Evolutionary conservation across 2,329 filamentous ascomycete species (phyloP).

Genomic region (Juglanconis sp.): DNA sequence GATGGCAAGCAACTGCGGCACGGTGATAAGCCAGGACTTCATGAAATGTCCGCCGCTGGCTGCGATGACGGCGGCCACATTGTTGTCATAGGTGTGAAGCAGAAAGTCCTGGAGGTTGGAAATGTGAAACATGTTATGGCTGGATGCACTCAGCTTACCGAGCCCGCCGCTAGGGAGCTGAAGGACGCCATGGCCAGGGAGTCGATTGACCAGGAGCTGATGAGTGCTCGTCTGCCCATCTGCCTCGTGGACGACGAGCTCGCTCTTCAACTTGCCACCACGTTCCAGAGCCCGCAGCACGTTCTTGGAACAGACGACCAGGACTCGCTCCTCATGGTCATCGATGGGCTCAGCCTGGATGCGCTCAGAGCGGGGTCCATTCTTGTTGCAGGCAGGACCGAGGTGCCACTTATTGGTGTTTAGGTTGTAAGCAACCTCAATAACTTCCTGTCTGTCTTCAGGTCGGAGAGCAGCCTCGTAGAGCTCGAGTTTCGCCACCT

Average conservation of each 20-base stretch:
- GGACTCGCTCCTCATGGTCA: not conserved
- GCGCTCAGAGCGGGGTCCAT: not conserved
- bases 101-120: not conserved
- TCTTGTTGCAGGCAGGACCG: not conserved
- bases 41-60: not conserved
- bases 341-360: not conserved
- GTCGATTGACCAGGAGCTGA: not conserved
- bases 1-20: not conserved
- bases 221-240: not conserved
- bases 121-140: not conserved
- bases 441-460: not conserved
- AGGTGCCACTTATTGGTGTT: not conserved
- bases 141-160: not conserved
- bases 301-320: not conserved
- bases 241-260: not conserved
- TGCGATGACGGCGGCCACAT: not conserved
- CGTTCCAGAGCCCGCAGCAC: not conserved
- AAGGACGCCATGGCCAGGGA: not conserved
- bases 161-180: not conserved
- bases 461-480: not conserved
- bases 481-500: not conserved
- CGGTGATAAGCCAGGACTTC: not conserved
- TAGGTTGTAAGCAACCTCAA: not conserved
- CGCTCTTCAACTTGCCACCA: not conserved
- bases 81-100: not conserved